A percentile compares a stretch with the other conserved stretches of the same genome.
These are phyloP conservation scores for Lachnellula suecica DNA, from an alignment of 2,329 filamentous ascomycete species.

Conservation along the genomic window DNA sequence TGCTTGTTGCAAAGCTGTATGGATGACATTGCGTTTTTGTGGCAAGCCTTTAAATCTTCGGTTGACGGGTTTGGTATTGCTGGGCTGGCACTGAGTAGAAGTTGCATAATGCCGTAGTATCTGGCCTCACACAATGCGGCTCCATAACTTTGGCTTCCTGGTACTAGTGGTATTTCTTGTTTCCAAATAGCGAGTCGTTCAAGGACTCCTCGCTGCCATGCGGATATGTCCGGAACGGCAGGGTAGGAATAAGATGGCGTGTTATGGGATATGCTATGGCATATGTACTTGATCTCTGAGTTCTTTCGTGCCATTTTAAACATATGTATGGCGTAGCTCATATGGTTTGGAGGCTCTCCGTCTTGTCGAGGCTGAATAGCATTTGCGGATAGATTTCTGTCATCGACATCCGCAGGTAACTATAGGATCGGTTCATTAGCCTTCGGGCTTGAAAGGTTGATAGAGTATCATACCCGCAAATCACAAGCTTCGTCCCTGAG, in stretches of 20 bases:
- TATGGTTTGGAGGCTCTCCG: constrained; percentile 28
- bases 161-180: constrained; percentile 33
- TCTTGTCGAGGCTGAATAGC: constrained; percentile 10
- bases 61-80: constrained; percentile 47
- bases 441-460: neutral
- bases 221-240: constrained; percentile 40
- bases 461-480: constrained; percentile 39
- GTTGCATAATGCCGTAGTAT: constrained; percentile 48
- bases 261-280: constrained; percentile 50
- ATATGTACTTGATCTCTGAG: constrained; percentile 57
- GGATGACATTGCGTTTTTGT: constrained; percentile 41
- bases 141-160: constrained; percentile 24
- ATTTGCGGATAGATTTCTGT: constrained; percentile 14
- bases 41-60: constrained; percentile 41
- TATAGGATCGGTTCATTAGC: constrained; percentile 4
- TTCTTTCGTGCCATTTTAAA: constrained; percentile 49
- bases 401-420: constrained; percentile 23
- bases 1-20: constrained; percentile 42
- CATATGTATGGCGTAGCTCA: constrained; percentile 46
- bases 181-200: constrained; percentile 41
- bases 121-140: constrained; percentile 41
- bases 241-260: constrained; percentile 49
- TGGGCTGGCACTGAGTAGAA: constrained; percentile 51
- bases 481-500: constrained; percentile 55
- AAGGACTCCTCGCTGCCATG: constrained; percentile 46